phyloP scores from a whole-genome alignment of 305 asterid species.

The Fraxinus floribunda region DNA sequence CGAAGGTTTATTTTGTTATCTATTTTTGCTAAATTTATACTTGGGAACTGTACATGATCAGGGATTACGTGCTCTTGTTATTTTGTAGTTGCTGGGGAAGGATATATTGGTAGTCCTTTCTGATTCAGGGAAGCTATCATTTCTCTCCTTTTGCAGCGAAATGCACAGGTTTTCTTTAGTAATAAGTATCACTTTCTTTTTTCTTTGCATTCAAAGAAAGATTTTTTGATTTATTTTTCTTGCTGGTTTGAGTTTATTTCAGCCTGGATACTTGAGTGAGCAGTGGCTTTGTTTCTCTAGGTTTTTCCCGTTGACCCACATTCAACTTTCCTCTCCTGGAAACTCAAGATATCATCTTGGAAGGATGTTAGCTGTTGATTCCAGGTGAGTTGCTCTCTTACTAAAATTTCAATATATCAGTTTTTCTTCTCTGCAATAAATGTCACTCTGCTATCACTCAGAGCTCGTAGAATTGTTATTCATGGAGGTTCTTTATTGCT shows the following conservation, averaged over 20 bases:
- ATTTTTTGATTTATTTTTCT: slow-evolving; percentile 17
- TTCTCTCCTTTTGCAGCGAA: slow-evolving; percentile 81
- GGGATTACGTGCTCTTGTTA: slow-evolving; percentile 27
- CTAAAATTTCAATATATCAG: slow-evolving; percentile 21
- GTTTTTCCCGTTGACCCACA: slow-evolving; percentile 67
- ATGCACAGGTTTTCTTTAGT: slow-evolving; percentile 74
- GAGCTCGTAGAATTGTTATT: slow-evolving; percentile 41
- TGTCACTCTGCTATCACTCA: slow-evolving; percentile 37
- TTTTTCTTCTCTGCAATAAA: slow-evolving; percentile 21
- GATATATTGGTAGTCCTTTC: slow-evolving; percentile 76
- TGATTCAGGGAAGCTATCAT: slow-evolving; percentile 94
- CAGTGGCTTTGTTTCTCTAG: slow-evolving; percentile 37
- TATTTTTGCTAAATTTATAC: slow-evolving; percentile 20
- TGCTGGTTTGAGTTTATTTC: slow-evolving; percentile 26
- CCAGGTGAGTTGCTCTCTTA: slow-evolving; percentile 56
- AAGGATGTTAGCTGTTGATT: slow-evolving; percentile 88
- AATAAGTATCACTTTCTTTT: slow-evolving; percentile 14
- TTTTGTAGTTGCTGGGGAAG: slow-evolving; percentile 61
- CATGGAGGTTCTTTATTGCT: slow-evolving; percentile 44
- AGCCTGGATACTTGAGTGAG: slow-evolving; percentile 18
- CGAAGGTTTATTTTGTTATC: slow-evolving; percentile 56
- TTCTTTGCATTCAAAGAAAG: background rate
- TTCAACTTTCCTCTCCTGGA: slow-evolving; percentile 78
- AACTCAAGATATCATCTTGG: slow-evolving; percentile 80
- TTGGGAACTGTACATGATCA: slow-evolving; percentile 16